These are phyloP conservation scores for Ascomycota sp. DNA, from an alignment of 2,329 filamentous ascomycete species.

Conservation along the genomic window DNA sequence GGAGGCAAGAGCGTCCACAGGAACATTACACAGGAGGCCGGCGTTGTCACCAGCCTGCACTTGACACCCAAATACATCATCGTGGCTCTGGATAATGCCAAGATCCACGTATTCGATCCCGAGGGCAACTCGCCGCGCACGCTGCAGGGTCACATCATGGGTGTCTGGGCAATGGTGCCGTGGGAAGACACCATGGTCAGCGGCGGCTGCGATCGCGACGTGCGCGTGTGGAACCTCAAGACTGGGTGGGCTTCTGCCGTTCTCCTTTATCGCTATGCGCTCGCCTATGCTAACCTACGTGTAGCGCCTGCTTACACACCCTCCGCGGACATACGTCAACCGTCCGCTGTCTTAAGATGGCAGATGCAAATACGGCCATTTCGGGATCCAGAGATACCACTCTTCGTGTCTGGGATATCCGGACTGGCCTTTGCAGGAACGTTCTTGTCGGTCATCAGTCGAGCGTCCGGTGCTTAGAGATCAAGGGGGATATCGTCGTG, in stretches of 20 bases:
- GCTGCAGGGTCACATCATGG: constrained; percentile 90
- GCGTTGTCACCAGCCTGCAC: constrained; percentile 88
- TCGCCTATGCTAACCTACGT: too few relatives aligned
- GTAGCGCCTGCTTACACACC: constrained; percentile 44
- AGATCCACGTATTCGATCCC: constrained; percentile 94
- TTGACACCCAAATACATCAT: constrained; percentile 92
- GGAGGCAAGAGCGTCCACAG: constrained; percentile 65
- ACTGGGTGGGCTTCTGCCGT: constrained; percentile 43
- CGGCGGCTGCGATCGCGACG: constrained; percentile 87
- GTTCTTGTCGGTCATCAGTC: constrained; percentile 88
- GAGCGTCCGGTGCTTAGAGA: constrained; percentile 83
- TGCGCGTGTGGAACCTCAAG: constrained; percentile 86
- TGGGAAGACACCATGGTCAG: constrained; percentile 91
- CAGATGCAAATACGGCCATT: constrained; percentile 77
- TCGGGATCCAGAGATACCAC: constrained; percentile 92
- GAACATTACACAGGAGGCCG: constrained; percentile 88
- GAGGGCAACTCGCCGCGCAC: constrained; percentile 74
- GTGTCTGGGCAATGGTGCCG: constrained; percentile 97
- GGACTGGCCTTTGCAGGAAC: constrained; percentile 68
- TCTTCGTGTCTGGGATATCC: constrained; percentile 82
- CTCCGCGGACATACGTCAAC: constrained; percentile 90
- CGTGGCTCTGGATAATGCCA: constrained; percentile 89
- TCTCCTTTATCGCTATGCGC: neutral
- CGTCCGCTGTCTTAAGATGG: constrained; percentile 94
- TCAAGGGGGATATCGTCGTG: constrained; percentile 91